These are phyloP conservation scores for Raphidocelis subcapitata DNA, from an alignment of 139 green algal genomes.

Conservation along the genomic window DNA sequence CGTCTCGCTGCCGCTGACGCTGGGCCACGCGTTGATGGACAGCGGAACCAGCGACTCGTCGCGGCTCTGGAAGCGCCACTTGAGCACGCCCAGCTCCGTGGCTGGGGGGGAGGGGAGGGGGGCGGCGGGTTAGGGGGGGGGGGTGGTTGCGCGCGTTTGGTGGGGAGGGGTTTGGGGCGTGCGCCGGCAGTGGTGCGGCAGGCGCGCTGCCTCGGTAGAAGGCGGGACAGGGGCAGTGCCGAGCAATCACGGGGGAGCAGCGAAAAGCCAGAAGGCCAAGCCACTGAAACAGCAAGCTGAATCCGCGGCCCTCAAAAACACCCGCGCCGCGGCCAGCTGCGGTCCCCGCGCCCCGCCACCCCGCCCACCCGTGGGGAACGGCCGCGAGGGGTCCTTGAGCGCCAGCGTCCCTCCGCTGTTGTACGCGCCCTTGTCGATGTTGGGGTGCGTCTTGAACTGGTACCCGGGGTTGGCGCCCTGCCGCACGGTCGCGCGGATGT, in stretches of 20 bases:
- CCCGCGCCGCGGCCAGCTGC: too few species aligned
- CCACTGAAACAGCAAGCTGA: too few species aligned
- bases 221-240: too few species aligned
- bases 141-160: too few species aligned
- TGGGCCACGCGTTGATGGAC: conserved; percentile 97
- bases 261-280: too few species aligned
- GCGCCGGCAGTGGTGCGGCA: too few species aligned
- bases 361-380: conserved; percentile 86
- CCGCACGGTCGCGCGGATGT: conserved; percentile 3
- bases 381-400: conserved; percentile 90
- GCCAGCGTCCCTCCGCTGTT: conserved; percentile 68
- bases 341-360: not conserved
- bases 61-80: conserved; percentile 90
- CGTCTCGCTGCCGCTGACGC: conserved; percentile 73
- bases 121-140: too few species aligned
- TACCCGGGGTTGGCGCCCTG: conserved; percentile 75
- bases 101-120: conserved; percentile 23
- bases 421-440: conserved; percentile 98
- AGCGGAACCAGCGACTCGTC: conserved; percentile 73
- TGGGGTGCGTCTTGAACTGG: conserved; percentile 99
- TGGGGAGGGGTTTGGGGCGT: too few species aligned
- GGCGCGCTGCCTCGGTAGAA: too few species aligned
- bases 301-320: too few species aligned
- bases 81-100: conserved; percentile 90
- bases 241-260: too few species aligned